These are phyloP conservation scores for Allium sativum DNA, from an alignment of 106 monocot species.

Conservation along the genomic window DNA sequence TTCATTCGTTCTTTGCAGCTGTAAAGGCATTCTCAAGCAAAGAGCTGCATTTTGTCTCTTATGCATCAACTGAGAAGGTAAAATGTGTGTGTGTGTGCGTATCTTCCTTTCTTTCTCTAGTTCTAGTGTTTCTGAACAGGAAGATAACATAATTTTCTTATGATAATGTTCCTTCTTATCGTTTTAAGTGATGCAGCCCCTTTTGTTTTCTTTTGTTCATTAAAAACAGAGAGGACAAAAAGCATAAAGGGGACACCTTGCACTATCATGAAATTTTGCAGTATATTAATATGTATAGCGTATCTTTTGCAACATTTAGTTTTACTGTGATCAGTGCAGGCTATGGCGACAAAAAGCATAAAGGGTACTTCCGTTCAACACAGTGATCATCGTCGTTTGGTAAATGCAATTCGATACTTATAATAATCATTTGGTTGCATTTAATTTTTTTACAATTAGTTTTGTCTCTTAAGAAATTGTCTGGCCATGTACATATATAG, in stretches of 20 bases:
- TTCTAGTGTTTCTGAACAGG: neutral
- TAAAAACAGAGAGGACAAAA: too few relatives aligned
- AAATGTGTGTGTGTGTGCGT: neutral
- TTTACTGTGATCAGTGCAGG: constrained; percentile 7
- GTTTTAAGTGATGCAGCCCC: neutral
- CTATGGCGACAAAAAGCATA: too few relatives aligned
- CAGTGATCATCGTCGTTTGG: too few relatives aligned
- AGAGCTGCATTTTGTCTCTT: constrained; percentile 79
- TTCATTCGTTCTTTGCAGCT: constrained; percentile 58
- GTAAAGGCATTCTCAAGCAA: constrained; percentile 71
- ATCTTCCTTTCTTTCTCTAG: neutral
- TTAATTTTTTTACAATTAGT: too few relatives aligned
- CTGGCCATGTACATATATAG: too few relatives aligned
- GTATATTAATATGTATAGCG: neutral
- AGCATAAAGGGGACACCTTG: neutral
- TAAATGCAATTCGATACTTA: too few relatives aligned
- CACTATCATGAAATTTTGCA: neutral
- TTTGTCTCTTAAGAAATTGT: too few relatives aligned
- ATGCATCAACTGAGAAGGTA: constrained; percentile 86
- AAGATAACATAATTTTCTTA: neutral
- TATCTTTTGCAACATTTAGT: neutral
- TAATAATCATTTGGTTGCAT: too few relatives aligned
- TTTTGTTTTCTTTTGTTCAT: too few relatives aligned
- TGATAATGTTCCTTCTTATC: neutral
- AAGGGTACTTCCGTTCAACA: too few relatives aligned